Evolutionary conservation across 2,329 filamentous ascomycete genomes (phyloP).

Genomic region (Stromatinia cepivora): DNA sequence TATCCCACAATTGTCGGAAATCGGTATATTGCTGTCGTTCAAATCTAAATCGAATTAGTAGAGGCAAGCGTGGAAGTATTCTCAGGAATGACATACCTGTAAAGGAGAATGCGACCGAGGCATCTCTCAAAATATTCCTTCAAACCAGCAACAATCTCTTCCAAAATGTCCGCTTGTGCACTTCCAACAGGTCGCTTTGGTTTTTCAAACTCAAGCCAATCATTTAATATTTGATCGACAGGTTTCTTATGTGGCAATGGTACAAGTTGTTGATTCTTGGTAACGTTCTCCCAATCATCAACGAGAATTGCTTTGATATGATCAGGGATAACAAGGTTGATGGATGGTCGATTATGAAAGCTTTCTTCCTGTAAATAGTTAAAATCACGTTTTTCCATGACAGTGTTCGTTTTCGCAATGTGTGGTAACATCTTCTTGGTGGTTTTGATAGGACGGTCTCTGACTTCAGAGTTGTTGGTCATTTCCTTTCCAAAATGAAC

Average conservation of each 20-base stretch:
- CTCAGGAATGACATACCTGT: constrained; percentile 53
- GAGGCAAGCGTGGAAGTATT: not conserved
- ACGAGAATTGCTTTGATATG: constrained; percentile 89
- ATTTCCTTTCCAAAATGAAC: not conserved
- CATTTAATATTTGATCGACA: constrained; percentile 74
- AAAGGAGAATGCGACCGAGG: constrained; percentile 84
- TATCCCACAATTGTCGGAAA: constrained; percentile 69
- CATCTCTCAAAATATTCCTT: constrained; percentile 93
- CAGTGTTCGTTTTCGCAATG: constrained; percentile 1
- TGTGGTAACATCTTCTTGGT: constrained; percentile 17
- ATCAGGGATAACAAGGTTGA: constrained; percentile 85
- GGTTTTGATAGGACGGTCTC: constrained; percentile 8
- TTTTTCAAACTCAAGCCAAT: constrained; percentile 73
- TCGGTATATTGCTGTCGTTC: constrained; percentile 87
- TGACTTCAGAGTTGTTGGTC: constrained; percentile 17
- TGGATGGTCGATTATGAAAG: constrained; percentile 79
- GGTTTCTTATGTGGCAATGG: constrained; percentile 76
- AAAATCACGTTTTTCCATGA: constrained; percentile 16
- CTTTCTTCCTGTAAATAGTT: constrained; percentile 70
- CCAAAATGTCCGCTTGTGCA: constrained; percentile 78
- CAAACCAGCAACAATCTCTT: constrained; percentile 83
- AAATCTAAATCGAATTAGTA: constrained; percentile 56
- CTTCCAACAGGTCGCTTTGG: constrained; percentile 64
- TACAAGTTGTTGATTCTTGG: constrained; percentile 89
- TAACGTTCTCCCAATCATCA: constrained; percentile 98